Conservation (phyloP, 768 basidiomycete species). For the Trametes maxima region DNA sequence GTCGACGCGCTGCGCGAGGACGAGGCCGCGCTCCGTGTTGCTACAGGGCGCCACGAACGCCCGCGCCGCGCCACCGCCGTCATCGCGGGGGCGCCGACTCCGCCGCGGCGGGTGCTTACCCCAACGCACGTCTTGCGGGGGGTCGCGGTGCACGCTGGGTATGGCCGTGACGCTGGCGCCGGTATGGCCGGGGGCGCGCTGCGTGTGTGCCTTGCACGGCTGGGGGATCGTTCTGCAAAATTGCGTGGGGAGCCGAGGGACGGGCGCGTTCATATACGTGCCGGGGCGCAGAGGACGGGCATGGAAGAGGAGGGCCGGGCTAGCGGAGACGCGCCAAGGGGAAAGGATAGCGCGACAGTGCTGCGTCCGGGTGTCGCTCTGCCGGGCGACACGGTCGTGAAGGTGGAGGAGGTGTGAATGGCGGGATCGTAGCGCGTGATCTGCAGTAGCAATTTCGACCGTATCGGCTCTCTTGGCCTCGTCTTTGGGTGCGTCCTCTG, state of each 20-base stretch:
- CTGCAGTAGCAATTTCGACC: constrained; percentile 1
- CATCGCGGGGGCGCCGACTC: constrained; percentile 15
- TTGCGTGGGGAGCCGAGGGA: not conserved
- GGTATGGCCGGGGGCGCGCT: constrained; percentile 24
- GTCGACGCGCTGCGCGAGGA: constrained; percentile 38
- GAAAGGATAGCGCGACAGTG: constrained; percentile 9
- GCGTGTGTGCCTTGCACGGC: constrained; percentile 34
- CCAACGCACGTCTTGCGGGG: constrained; percentile 46
- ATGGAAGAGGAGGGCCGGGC: not conserved
- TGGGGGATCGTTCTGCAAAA: constrained; percentile 30
- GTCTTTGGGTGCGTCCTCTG: not conserved
- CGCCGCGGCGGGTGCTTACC: constrained; percentile 35
- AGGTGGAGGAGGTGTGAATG: constrained; percentile 11
- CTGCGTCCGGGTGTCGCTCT: not conserved
- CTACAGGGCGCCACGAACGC: constrained; percentile 16
- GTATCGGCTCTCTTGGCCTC: not conserved
- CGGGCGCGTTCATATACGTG: constrained; percentile 13
- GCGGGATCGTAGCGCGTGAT: not conserved
- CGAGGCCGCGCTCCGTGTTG: constrained; percentile 27
- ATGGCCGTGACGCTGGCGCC: not conserved
- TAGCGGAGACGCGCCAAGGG: not conserved
- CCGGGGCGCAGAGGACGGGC: not conserved
- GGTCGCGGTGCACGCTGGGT: constrained; percentile 24
- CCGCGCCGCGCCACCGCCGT: constrained; percentile 22
- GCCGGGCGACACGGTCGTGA: constrained; percentile 14